These are phyloP conservation scores for Populus nigra DNA, from an alignment of 345 rosid genomes.

Conservation along the genomic window DNA sequence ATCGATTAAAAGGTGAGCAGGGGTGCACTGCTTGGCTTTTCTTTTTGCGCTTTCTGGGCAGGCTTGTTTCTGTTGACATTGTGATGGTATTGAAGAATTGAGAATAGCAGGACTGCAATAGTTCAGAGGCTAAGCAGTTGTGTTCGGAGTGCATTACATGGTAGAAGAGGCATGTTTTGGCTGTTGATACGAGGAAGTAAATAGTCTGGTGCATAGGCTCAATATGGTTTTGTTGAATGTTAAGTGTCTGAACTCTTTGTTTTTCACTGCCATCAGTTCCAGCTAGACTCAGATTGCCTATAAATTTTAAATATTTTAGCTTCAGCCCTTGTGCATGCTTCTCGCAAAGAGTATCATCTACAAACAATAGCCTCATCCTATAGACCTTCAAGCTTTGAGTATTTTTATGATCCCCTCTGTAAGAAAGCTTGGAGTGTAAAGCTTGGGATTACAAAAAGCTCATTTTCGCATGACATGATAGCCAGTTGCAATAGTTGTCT, in stretches of 20 bases:
- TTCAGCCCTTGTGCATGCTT: background rate
- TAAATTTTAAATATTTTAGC: background rate
- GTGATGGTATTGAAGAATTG: background rate
- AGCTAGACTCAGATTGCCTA: background rate
- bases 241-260: background rate
- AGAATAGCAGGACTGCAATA: background rate
- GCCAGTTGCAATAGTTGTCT: background rate
- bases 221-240: background rate
- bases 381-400: background rate
- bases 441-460: background rate
- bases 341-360: background rate
- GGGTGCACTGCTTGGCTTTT: background rate
- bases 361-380: background rate
- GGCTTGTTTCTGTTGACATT: background rate
- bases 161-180: background rate
- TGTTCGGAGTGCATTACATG: background rate
- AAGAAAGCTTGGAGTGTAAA: background rate
- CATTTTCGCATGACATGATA: background rate
- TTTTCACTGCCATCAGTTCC: background rate
- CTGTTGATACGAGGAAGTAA: background rate
- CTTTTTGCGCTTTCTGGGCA: background rate
- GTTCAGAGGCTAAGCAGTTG: background rate
- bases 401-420: background rate
- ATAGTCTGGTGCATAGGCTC: background rate
- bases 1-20: background rate